Conservation (phyloP, 139 green algal genomes). For the Medakamo hakoo region DNA sequence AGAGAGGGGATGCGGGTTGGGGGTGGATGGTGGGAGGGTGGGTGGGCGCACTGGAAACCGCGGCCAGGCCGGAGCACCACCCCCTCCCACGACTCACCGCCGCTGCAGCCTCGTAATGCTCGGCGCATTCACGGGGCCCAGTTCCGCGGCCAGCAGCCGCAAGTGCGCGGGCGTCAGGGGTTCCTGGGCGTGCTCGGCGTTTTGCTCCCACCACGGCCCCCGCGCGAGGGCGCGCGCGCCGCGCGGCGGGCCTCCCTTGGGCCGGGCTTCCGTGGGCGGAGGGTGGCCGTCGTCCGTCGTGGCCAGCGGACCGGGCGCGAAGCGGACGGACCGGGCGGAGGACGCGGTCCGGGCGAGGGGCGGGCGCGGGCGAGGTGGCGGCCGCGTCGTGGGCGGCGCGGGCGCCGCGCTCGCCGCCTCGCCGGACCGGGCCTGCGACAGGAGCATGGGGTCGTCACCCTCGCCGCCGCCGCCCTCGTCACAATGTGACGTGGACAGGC, state of each 20-base stretch:
- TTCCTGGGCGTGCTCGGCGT: neutral
- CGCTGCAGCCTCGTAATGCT: neutral
- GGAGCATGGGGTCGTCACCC: neutral
- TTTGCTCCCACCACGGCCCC: neutral
- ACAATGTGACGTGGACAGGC: too few relatives aligned
- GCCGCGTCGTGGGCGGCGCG: too few relatives aligned
- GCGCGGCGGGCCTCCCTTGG: too few relatives aligned
- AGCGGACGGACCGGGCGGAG: neutral
- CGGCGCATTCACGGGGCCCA: neutral
- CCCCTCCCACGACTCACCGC: too few relatives aligned
- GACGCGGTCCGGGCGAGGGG: too few relatives aligned
- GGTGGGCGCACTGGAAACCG: too few relatives aligned
- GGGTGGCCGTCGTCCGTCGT: neutral
- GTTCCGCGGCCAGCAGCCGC: neutral
- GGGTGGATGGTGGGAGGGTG: too few relatives aligned
- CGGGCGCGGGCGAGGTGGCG: too few relatives aligned
- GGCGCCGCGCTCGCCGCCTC: neutral
- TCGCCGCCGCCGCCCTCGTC: too few relatives aligned
- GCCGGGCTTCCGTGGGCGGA: neutral
- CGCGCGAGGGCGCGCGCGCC: too few relatives aligned
- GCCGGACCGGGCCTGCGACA: neutral
- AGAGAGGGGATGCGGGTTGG: too few relatives aligned
- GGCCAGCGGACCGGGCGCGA: neutral
- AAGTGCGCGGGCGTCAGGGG: neutral
- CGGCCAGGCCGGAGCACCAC: too few relatives aligned